These are phyloP conservation scores for Aspergillus sp. DNA, from an alignment of 2,329 filamentous ascomycete genomes.

Conservation along the genomic window DNA sequence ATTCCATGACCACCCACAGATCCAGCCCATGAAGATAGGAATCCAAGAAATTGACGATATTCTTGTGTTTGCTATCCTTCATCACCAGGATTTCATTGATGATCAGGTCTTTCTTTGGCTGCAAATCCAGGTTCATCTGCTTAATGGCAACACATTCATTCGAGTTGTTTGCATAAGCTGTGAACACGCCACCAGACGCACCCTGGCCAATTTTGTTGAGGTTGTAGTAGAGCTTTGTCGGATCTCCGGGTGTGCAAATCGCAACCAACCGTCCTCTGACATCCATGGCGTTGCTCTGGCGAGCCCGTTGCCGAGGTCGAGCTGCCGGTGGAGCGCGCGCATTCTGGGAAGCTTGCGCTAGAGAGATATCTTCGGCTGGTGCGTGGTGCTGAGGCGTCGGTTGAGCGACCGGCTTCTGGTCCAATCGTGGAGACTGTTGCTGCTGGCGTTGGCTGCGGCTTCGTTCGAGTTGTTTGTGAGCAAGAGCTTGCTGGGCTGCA, in stretches of 20 bases:
- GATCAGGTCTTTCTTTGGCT: constrained; percentile 98
- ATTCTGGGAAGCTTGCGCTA: constrained; percentile 32
- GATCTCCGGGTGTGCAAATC: constrained; percentile 89
- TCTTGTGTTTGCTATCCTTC: constrained; percentile 97
- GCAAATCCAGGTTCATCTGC: constrained; percentile 98
- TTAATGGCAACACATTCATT: constrained; percentile 96
- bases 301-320: constrained; percentile 72
- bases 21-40: constrained; percentile 88
- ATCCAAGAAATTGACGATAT: constrained; percentile 99
- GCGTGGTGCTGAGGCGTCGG: constrained; percentile 38
- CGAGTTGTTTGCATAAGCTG: constrained; percentile 78
- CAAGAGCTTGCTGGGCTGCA: constrained; percentile 74
- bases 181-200: constrained; percentile 93
- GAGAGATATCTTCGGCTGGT: constrained; percentile 36
- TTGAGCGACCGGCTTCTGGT: constrained; percentile 41
- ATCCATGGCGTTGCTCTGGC: constrained; percentile 78
- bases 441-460: constrained; percentile 71
- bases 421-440: constrained; percentile 52
- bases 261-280: constrained; percentile 79
- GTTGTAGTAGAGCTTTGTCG: constrained; percentile 79
- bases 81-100: constrained; percentile 99
- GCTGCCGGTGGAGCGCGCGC: constrained; percentile 54
- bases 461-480: constrained; percentile 66
- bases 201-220: constrained; percentile 97
- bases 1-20: constrained; percentile 99